A percentile compares a stretch with the other conserved stretches of the same genome.
These are phyloP conservation scores for Vicia sativa DNA, from an alignment of 306 rosid species.

Conservation along the genomic window DNA sequence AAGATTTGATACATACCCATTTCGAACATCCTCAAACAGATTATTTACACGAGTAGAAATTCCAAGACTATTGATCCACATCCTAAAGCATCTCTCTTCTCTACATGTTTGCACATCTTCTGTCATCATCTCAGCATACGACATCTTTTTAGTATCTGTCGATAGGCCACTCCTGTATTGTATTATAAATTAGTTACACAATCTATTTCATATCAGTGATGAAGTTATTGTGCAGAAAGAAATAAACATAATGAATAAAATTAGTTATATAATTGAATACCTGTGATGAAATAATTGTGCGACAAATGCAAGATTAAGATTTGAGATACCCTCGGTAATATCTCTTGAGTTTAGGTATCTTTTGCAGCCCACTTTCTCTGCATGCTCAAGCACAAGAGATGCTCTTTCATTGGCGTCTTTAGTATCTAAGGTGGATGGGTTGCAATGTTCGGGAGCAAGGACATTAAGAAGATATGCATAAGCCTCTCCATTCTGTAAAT, in stretches of 20 bases:
- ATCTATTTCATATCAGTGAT: conserved; percentile 60
- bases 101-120: conserved; percentile 89
- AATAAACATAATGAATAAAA: background rate
- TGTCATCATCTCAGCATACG: conserved; percentile 93
- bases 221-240: conserved; percentile 69
- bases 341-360: conserved; percentile 81
- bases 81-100: conserved; percentile 95
- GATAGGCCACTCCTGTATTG: conserved; percentile 87
- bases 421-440: conserved; percentile 73
- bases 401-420: conserved; percentile 74
- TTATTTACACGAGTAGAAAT: conserved; percentile 68
- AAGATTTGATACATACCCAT: conserved; percentile 60
- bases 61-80: conserved; percentile 97
- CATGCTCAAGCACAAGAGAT: conserved; percentile 85
- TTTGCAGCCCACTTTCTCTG: conserved; percentile 95
- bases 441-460: conserved; percentile 91
- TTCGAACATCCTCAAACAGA: conserved; percentile 92
- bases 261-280: conserved; percentile 43
- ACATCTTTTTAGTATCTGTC: conserved; percentile 69
- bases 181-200: conserved; percentile 12
- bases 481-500: conserved; percentile 85
- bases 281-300: conserved; percentile 94
- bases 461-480: conserved; percentile 94
- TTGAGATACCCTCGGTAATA: conserved; percentile 81
- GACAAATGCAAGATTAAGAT: conserved; percentile 90